A percentile compares a stretch with the other conserved stretches of the same genome.
Evolutionary conservation across 768 basidiomycete species (phyloP).

Genomic region (Hypholoma sublateritium): DNA sequence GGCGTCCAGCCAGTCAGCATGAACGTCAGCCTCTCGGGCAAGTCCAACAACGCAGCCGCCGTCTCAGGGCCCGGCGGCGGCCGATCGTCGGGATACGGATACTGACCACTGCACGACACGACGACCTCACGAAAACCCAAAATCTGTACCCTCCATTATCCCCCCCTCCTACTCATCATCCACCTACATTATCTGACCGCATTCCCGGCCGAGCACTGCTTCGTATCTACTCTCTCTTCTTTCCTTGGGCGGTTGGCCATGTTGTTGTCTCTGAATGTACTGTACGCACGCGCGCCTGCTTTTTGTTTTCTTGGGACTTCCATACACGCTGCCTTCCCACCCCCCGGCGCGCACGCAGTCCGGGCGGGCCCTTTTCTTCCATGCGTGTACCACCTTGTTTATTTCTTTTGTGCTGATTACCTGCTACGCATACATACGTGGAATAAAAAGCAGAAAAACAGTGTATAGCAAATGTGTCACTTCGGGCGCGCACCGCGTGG

Average conservation of each 20-base stretch:
- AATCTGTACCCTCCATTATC: neutral
- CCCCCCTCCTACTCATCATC: neutral
- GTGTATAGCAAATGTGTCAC: too few species aligned
- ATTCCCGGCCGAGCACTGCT: neutral
- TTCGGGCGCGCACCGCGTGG: too few species aligned
- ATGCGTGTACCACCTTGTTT: neutral
- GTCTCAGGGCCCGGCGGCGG: slow-evolving; percentile 32
- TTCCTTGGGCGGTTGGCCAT: neutral
- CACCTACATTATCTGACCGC: neutral
- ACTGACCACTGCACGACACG: slow-evolving; percentile 17
- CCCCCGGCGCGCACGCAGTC: neutral
- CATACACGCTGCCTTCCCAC: neutral
- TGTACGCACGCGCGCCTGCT: neutral
- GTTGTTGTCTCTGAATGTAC: neutral
- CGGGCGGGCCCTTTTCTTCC: neutral
- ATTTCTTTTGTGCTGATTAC: neutral
- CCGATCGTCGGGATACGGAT: slow-evolving; percentile 39
- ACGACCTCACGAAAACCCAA: slow-evolving; percentile 2
- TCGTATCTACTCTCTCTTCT: neutral
- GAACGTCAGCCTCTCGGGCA: slow-evolving; percentile 39
- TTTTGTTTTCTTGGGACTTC: neutral
- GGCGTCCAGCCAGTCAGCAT: slow-evolving; percentile 44
- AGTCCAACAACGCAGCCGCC: slow-evolving; percentile 24
- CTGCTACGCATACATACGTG: slow-evolving; percentile 2
- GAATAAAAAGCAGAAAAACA: slow-evolving; percentile 8